A percentile compares a stretch with the other conserved stretches of the same genome.
Conservation (phyloP, 768 basidiomycete species). For the Lepiota brunneoincarnata region DNA sequence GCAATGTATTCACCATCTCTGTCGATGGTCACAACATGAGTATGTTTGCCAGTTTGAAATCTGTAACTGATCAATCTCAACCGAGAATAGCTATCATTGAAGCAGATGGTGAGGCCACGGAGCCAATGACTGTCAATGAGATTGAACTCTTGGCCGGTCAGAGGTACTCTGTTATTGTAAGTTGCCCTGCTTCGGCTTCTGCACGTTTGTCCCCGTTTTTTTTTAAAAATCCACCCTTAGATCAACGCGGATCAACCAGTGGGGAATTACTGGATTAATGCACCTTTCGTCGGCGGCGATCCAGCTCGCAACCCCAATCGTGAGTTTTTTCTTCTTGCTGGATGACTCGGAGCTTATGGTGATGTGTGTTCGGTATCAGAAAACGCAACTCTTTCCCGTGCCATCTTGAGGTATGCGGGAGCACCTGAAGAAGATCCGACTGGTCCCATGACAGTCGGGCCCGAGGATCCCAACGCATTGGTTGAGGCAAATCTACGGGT, state of each 20-base stretch:
- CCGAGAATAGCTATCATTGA: constrained; percentile 12
- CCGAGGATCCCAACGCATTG: constrained; percentile 20
- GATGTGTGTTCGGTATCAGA: constrained; percentile 15
- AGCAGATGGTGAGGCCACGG: constrained; percentile 27
- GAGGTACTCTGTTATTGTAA: constrained; percentile 24
- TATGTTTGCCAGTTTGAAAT: constrained; percentile 17
- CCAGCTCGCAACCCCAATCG: constrained; percentile 14
- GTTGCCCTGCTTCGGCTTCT: background rate
- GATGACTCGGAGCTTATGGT: background rate
- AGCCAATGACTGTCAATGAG: constrained; percentile 27
- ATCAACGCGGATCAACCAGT: constrained; percentile 21
- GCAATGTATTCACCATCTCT: constrained; percentile 37
- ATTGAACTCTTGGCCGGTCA: constrained; percentile 35
- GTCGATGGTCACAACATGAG: constrained; percentile 42
- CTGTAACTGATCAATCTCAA: constrained; percentile 22
- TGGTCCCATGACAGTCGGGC: constrained; percentile 19
- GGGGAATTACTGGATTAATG: constrained; percentile 38
- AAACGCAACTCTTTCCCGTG: constrained; percentile 27
- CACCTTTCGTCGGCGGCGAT: constrained; percentile 22
- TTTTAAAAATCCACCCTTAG: background rate
- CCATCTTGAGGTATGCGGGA: constrained; percentile 39
- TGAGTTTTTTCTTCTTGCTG: constrained; percentile 21
- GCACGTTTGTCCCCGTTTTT: no score
- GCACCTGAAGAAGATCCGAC: constrained; percentile 34
- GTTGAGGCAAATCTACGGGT: constrained; percentile 21